phyloP scores from a whole-genome alignment of 2,329 filamentous ascomycete genomes.

The Pseudocercospora eumusae region DNA sequence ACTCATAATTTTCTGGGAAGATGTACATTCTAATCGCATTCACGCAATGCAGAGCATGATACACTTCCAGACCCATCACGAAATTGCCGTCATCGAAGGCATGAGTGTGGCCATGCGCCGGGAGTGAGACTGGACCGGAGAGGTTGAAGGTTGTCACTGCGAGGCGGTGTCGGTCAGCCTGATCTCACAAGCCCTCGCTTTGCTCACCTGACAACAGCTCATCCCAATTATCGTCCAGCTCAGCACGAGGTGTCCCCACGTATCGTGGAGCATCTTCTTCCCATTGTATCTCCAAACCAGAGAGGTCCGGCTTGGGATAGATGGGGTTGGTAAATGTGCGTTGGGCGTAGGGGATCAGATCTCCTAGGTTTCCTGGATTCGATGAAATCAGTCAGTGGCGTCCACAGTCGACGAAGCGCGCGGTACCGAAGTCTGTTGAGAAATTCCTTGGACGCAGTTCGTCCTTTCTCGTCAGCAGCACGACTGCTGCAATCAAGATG shows the following conservation, averaged over 20 bases:
- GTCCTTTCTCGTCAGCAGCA: background rate
- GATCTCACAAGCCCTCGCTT: too few species aligned
- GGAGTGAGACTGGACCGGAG: background rate
- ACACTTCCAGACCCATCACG: slow-evolving; percentile 14
- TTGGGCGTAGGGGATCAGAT: slow-evolving; percentile 7
- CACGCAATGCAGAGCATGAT: slow-evolving; percentile 15
- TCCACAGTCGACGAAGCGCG: too few species aligned
- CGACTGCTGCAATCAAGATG: background rate
- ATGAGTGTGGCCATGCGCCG: background rate
- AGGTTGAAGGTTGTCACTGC: slow-evolving; percentile 15
- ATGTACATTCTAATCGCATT: background rate
- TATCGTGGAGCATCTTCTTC: slow-evolving; percentile 10
- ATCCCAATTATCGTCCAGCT: slow-evolving; percentile 15
- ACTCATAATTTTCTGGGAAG: background rate
- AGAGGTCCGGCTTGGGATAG: slow-evolving; percentile 8
- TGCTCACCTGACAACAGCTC: slow-evolving; percentile 10
- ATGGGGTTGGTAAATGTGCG: slow-evolving; percentile 12
- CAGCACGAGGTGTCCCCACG: background rate
- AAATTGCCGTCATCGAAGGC: slow-evolving; percentile 11
- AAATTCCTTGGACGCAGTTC: background rate
- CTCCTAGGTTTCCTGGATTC: background rate
- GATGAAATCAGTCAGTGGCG: too few species aligned
- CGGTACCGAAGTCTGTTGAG: background rate
- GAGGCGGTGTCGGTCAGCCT: too few species aligned
- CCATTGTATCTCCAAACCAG: slow-evolving; percentile 10